Conservation (phyloP, 2,329 filamentous ascomycete species). For the Penicillium freii region DNA sequence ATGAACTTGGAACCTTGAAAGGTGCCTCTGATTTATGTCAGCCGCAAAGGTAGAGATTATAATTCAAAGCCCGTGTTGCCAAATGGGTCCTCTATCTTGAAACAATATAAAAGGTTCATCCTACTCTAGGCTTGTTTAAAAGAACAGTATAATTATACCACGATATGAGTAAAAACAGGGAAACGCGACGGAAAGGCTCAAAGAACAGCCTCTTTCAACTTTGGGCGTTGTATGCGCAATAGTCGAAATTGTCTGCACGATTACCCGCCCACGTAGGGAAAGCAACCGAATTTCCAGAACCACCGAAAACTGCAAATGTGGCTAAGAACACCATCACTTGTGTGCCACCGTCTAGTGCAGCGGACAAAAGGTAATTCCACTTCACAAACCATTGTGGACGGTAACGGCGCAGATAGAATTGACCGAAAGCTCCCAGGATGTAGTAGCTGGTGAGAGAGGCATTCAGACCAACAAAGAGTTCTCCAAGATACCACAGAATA, state of each 20-base stretch:
- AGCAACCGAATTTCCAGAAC: neutral
- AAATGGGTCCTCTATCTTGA: neutral
- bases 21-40: no score
- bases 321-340: neutral
- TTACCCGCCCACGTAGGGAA: neutral
- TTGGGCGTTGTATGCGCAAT: neutral
- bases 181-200: neutral
- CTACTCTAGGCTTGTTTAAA: neutral
- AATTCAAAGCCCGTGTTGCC: neutral
- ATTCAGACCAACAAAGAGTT: neutral
- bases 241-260: neutral
- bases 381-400: neutral
- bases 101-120: neutral
- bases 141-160: neutral
- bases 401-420: neutral
- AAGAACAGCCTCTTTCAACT: neutral
- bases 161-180: neutral
- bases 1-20: no score
- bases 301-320: neutral
- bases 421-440: neutral
- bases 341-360: neutral
- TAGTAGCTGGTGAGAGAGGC: neutral
- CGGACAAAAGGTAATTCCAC: neutral
- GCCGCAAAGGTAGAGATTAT: neutral
- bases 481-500: neutral